Percentiles rank a stretch among this genome's conserved stretches.
Evolutionary conservation across 208 protist genomes (phyloP).

Genomic region (Acanthamoeba sp.): DNA sequence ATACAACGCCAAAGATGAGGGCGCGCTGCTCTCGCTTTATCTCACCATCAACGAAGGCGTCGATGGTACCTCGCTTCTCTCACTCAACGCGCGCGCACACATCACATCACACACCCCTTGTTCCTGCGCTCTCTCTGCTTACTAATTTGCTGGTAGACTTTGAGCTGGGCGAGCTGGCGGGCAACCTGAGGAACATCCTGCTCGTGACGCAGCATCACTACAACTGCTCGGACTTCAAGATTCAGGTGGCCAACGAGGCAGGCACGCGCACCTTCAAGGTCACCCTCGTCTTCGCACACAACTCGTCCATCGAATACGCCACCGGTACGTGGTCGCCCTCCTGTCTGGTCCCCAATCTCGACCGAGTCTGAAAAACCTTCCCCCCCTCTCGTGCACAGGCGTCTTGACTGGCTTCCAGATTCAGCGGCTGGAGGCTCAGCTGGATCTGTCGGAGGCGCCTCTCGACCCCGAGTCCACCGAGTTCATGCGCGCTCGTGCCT

Average conservation of each 20-base stretch:
- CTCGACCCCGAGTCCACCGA: neutral
- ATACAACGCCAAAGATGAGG: neutral
- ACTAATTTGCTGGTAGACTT: neutral
- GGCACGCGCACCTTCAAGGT: neutral
- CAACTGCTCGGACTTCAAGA: neutral
- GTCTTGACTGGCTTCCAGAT: neutral
- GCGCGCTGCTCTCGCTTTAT: neutral
- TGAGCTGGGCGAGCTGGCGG: constrained; percentile 2
- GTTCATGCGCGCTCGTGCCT: neutral
- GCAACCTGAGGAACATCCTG: constrained; percentile 22
- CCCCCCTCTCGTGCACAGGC: neutral
- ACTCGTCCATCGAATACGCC: neutral
- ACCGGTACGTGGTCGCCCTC: neutral
- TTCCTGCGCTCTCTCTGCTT: too few relatives aligned
- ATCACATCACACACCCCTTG: too few relatives aligned
- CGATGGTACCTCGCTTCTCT: neutral
- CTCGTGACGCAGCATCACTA: neutral
- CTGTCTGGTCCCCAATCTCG: too few relatives aligned
- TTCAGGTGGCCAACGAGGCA: neutral
- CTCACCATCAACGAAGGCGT: neutral
- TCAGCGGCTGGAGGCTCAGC: neutral
- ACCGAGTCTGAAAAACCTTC: too few relatives aligned
- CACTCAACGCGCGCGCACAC: neutral
- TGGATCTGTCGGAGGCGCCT: constrained; percentile 6
- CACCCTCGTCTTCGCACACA: neutral